A percentile compares a stretch with the other conserved stretches of the same genome.
phyloP scores from a whole-genome alignment of 176 grass and related monocot genomes.

The Zoysia japonica region DNA sequence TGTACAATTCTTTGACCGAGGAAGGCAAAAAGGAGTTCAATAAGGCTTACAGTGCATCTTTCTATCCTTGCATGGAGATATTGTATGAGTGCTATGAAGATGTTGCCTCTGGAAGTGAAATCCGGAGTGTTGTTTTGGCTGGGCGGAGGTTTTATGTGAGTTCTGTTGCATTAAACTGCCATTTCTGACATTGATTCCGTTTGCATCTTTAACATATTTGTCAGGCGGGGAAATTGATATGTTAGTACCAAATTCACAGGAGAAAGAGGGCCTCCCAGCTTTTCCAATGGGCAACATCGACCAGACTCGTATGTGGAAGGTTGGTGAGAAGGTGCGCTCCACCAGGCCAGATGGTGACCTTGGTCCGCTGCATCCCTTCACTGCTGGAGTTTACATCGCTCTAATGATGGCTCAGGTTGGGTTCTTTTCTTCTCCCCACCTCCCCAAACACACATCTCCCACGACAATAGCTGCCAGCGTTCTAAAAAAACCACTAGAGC shows the following conservation, averaged over 20 bases:
- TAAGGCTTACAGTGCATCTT: slow-evolving; percentile 69
- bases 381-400: slow-evolving; percentile 78
- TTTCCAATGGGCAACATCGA: slow-evolving; percentile 85
- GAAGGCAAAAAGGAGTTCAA: slow-evolving; percentile 75
- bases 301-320: slow-evolving; percentile 87
- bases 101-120: slow-evolving; percentile 78
- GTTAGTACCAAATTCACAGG: slow-evolving; percentile 45
- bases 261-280: slow-evolving; percentile 84
- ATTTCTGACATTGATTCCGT: slow-evolving; percentile 31
- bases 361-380: slow-evolving; percentile 72
- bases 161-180: neutral
- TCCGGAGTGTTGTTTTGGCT: slow-evolving; percentile 78
- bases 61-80: slow-evolving; percentile 82
- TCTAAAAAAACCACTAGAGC: neutral
- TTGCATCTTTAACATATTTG: neutral
- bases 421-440: neutral
- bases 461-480: neutral
- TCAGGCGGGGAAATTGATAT: slow-evolving; percentile 19
- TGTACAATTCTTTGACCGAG: slow-evolving; percentile 69
- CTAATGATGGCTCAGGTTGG: slow-evolving; percentile 89
- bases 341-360: slow-evolving; percentile 62
- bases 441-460: neutral
- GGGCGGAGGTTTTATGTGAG: slow-evolving; percentile 72
- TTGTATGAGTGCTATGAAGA: slow-evolving; percentile 81
- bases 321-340: slow-evolving; percentile 69